Evolutionary conservation across 1,284 basidiomycete species (phyloP).

Genomic region (Fomitopsis palustris): DNA sequence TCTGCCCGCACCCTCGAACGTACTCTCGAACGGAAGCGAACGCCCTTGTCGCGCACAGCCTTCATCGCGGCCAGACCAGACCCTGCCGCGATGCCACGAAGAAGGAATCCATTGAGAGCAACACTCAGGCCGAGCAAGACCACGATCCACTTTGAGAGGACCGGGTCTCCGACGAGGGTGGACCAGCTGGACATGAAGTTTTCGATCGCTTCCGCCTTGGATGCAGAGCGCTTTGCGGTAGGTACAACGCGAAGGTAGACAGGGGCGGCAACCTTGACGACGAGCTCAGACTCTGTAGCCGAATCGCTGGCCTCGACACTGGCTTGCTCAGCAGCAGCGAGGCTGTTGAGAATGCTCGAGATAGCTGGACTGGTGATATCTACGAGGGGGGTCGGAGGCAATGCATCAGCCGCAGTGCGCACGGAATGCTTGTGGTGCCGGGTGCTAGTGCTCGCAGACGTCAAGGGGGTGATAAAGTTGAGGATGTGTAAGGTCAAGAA

Average conservation of each 20-base stretch:
- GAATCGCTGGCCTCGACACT: conserved; percentile 26
- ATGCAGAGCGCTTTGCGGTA: conserved; percentile 18
- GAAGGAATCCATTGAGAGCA: conserved; percentile 89
- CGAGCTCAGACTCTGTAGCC: conserved; percentile 38
- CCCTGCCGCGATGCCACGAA: conserved; percentile 71
- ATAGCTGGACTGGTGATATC: conserved; percentile 64
- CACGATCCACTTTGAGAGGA: conserved; percentile 96
- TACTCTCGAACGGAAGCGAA: conserved; percentile 27
- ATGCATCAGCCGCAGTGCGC: conserved; percentile 22
- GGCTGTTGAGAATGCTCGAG: conserved; percentile 52
- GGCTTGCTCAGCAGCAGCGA: conserved; percentile 41
- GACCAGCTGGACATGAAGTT: conserved; percentile 95
- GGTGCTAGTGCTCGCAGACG: conserved; percentile 64
- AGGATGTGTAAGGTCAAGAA: conserved; percentile 89
- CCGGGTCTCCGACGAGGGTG: conserved; percentile 90
- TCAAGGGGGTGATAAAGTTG: conserved; percentile 92
- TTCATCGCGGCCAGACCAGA: conserved; percentile 25
- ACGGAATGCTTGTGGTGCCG: conserved; percentile 39
- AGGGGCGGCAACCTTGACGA: conserved; percentile 73
- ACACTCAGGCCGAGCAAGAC: conserved; percentile 85
- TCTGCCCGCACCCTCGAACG: conserved; percentile 16
- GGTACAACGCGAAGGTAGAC: conserved; percentile 54
- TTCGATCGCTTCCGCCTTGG: conserved; percentile 52
- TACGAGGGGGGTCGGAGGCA: conserved; percentile 45
- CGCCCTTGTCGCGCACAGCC: conserved; percentile 20